Conservation (phyloP, 176 grass and related monocot genomes). For the Coix lacrymajobi region DNA sequence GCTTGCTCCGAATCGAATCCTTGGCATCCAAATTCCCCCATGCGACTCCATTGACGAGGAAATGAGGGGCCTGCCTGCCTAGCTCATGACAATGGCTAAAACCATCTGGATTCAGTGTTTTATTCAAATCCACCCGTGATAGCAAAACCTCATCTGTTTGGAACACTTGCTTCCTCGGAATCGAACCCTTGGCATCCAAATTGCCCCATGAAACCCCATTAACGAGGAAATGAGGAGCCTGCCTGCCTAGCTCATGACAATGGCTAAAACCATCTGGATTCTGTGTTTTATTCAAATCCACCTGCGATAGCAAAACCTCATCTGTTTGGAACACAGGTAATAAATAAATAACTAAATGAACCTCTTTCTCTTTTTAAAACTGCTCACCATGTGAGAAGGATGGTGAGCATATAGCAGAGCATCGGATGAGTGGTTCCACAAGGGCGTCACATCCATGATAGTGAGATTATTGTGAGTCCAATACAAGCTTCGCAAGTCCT, state of each 20-base stretch:
- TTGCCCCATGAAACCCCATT: neutral
- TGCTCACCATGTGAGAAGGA: constrained; percentile 30
- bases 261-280: neutral
- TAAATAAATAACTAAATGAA: neutral
- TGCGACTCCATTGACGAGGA: neutral
- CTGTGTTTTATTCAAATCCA: neutral
- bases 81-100: neutral
- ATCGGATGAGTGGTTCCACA: constrained; percentile 26
- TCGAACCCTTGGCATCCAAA: neutral
- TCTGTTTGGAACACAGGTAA: neutral
- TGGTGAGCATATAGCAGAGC: neutral
- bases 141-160: constrained; percentile 6
- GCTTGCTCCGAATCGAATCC: neutral
- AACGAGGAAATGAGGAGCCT: neutral
- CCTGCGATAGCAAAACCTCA: constrained; percentile 24
- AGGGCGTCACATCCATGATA: constrained; percentile 1
- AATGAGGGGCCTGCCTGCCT: neutral
- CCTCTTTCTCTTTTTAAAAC: neutral
- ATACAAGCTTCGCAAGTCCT: constrained; percentile 43
- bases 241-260: neutral
- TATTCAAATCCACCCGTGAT: constrained; percentile 14
- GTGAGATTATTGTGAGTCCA: constrained; percentile 38
- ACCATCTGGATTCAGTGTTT: neutral
- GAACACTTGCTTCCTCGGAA: neutral
- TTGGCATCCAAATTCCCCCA: neutral